Evolutionary conservation across 1,284 basidiomycete genomes (phyloP).

Genomic region (Coniferiporia weirii): DNA sequence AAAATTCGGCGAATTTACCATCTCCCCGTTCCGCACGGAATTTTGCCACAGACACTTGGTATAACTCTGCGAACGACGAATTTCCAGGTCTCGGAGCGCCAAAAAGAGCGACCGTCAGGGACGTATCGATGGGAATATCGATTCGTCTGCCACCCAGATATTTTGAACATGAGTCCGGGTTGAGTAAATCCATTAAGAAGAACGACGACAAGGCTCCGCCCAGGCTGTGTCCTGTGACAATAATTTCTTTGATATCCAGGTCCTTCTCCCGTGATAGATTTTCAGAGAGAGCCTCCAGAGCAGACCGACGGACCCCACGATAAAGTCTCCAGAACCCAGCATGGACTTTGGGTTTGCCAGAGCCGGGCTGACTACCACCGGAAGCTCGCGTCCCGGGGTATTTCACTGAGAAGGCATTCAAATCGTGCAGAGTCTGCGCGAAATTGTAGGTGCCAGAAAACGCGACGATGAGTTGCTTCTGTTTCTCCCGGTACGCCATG

Average conservation of each 20-base stretch:
- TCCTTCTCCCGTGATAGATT: constrained; percentile 23
- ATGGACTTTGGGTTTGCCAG: constrained; percentile 31
- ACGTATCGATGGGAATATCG: not conserved
- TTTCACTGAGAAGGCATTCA: constrained; percentile 4
- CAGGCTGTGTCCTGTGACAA: constrained; percentile 49
- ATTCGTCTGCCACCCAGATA: not conserved
- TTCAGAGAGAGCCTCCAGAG: constrained; percentile 29
- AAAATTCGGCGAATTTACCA: constrained; percentile 39
- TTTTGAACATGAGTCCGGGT: not conserved
- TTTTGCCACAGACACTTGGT: constrained; percentile 31
- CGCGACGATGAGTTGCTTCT: constrained; percentile 15
- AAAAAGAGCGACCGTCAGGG: constrained; percentile 40
- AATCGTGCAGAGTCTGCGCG: constrained; percentile 11
- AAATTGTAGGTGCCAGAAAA: constrained; percentile 19
- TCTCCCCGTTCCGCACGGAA: constrained; percentile 34
- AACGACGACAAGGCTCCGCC: constrained; percentile 44
- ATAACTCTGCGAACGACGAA: constrained; percentile 35
- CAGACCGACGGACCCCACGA: constrained; percentile 32
- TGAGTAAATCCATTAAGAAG: constrained; percentile 41
- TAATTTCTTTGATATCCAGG: constrained; percentile 34
- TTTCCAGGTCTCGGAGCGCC: constrained; percentile 48
- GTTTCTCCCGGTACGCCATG: constrained; percentile 8
- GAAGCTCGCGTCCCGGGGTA: not conserved
- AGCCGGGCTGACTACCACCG: too few species aligned
- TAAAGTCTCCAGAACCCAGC: constrained; percentile 50